A percentile compares a stretch with the other conserved stretches of the same genome.
Conservation (phyloP, 2,329 filamentous ascomycete species). For the Fusarium hostae region DNA sequence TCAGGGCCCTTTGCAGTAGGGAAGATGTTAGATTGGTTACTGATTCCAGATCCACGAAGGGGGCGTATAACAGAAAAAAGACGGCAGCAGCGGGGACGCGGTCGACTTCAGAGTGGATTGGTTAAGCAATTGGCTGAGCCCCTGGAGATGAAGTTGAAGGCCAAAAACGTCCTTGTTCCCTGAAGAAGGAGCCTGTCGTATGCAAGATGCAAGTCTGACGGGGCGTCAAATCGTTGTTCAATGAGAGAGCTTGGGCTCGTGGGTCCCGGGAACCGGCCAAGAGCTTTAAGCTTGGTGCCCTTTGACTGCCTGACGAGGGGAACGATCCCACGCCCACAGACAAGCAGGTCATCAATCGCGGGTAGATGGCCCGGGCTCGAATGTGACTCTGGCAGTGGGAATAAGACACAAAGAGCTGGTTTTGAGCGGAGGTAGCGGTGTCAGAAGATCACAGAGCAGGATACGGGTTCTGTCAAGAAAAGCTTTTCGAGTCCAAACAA, state of each 20-base stretch:
- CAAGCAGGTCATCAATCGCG: conserved; percentile 38
- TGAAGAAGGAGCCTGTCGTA: conserved; percentile 39
- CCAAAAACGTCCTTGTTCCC: conserved; percentile 37
- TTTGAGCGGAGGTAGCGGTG: conserved; percentile 12
- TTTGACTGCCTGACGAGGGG: conserved; percentile 27
- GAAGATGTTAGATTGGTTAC: conserved; percentile 31
- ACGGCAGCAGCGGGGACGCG: conserved; percentile 27
- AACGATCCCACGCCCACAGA: conserved; percentile 35
- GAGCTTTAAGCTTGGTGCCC: conserved; percentile 39
- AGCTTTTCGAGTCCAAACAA: conserved; percentile 25
- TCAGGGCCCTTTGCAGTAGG: conserved; percentile 32
- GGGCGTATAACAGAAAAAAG: conserved; percentile 32
- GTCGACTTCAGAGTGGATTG: conserved; percentile 24
- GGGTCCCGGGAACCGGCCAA: conserved; percentile 42
- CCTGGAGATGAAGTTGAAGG: conserved; percentile 34
- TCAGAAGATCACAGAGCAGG: conserved; percentile 18
- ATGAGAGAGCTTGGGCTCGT: conserved; percentile 37
- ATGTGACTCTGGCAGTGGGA: conserved; percentile 34
- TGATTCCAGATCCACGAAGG: conserved; percentile 35
- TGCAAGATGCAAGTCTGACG: conserved; percentile 41
- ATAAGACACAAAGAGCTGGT: conserved; percentile 13
- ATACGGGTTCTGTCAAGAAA: conserved; percentile 20
- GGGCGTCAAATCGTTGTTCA: conserved; percentile 45
- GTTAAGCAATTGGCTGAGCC: conserved; percentile 33
- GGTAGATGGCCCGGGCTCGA: conserved; percentile 34